phyloP scores from a whole-genome alignment of 2,329 filamentous ascomycete genomes.

The Acarospora socialis region DNA sequence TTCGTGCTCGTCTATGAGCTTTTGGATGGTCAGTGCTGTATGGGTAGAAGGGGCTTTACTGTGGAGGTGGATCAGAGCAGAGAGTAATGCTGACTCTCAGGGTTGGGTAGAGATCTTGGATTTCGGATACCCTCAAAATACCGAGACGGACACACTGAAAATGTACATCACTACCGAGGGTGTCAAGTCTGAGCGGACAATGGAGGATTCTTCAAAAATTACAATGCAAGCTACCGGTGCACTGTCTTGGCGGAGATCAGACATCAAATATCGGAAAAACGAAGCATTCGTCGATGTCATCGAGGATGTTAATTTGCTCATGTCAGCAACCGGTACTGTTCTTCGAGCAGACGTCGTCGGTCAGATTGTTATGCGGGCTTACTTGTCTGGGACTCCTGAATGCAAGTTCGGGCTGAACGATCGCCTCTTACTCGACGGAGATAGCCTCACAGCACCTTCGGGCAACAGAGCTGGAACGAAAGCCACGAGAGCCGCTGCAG shows the following conservation, averaged over 20 bases:
- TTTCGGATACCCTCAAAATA: slow-evolving; percentile 98
- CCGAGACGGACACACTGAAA: slow-evolving; percentile 94
- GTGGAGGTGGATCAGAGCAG: neutral
- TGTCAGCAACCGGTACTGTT: slow-evolving; percentile 94
- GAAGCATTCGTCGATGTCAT: slow-evolving; percentile 99
- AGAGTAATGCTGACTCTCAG: slow-evolving; percentile 8
- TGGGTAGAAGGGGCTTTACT: slow-evolving; percentile 1
- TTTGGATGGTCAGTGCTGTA: slow-evolving; percentile 54
- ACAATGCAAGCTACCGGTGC: slow-evolving; percentile 98
- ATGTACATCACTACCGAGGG: slow-evolving; percentile 99
- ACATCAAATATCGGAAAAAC: slow-evolving; percentile 99
- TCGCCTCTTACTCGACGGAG: slow-evolving; percentile 73
- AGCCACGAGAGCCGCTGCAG: slow-evolving; percentile 86
- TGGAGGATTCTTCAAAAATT: slow-evolving; percentile 83
- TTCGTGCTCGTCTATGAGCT: slow-evolving; percentile 98
- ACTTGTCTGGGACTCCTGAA: slow-evolving; percentile 88
- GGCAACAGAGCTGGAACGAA: slow-evolving; percentile 72
- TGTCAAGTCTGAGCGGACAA: slow-evolving; percentile 58
- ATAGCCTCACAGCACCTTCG: slow-evolving; percentile 52
- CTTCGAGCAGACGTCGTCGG: slow-evolving; percentile 91
- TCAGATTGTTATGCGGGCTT: slow-evolving; percentile 97
- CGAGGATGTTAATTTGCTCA: slow-evolving; percentile 95
- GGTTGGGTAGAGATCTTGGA: slow-evolving; percentile 73
- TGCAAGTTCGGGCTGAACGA: slow-evolving; percentile 99
- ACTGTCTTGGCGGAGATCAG: slow-evolving; percentile 88